These are phyloP conservation scores for Dryas drummondii DNA, from an alignment of 306 rosid species.

Conservation along the genomic window DNA sequence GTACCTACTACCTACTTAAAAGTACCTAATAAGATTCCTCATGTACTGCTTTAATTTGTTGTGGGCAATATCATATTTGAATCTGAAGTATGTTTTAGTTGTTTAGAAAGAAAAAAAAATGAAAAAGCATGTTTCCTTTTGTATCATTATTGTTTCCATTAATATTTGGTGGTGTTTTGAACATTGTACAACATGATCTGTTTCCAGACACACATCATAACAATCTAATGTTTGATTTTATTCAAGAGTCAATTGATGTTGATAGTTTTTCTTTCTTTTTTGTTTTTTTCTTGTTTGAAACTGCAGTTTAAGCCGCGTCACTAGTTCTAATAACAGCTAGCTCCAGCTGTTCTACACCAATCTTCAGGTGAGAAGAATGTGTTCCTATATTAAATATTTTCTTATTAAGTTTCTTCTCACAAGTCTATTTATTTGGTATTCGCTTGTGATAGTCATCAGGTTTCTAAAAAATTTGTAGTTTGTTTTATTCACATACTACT, in stretches of 20 bases:
- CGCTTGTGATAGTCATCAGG: not conserved
- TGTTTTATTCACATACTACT: not conserved
- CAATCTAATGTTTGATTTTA: not conserved
- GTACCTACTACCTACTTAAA: not conserved
- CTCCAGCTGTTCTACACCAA: constrained; percentile 26
- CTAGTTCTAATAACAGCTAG: constrained; percentile 13
- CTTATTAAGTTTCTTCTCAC: not conserved
- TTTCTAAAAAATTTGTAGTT: not conserved
- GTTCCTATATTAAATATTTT: not conserved
- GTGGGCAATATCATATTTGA: not conserved
- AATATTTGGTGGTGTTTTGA: not conserved
- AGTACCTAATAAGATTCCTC: not conserved
- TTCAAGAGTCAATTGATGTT: not conserved
- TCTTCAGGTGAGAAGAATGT: constrained; percentile 27
- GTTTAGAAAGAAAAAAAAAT: not conserved
- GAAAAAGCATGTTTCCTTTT: not conserved
- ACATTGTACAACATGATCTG: not conserved
- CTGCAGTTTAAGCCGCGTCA: constrained; percentile 10
- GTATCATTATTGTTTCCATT: not conserved
- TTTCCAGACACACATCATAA: not conserved
- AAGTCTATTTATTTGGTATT: not conserved
- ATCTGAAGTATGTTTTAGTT: not conserved
- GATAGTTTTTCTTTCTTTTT: not conserved
- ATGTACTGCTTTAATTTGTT: not conserved
- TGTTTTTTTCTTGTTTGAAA: not conserved